Conservation (phyloP, 1,284 basidiomycete species). For the Pseudozyma thailandica region DNA sequence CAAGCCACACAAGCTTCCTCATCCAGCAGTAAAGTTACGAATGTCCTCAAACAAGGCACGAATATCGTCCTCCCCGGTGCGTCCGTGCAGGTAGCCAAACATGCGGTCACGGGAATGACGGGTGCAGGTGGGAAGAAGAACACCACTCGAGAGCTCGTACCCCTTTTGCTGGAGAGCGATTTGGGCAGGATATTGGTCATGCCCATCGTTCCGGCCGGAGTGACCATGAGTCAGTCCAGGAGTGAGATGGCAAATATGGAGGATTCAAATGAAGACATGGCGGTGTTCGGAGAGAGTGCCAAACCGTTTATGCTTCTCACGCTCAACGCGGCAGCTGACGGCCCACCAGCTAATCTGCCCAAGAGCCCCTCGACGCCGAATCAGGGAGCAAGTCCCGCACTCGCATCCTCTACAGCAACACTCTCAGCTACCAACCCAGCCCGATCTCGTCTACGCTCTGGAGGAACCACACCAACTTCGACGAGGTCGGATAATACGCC, state of each 20-base stretch:
- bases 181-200: constrained; percentile 35
- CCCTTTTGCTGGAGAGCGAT: constrained; percentile 39
- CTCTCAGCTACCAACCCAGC: constrained; percentile 21
- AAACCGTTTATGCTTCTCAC: constrained; percentile 48
- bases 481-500: constrained; percentile 16
- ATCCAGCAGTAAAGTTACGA: not conserved
- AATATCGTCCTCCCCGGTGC: constrained; percentile 22
- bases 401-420: constrained; percentile 24
- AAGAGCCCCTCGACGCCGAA: constrained; percentile 11
- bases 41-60: not conserved
- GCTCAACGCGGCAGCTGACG: constrained; percentile 26
- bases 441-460: constrained; percentile 30
- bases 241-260: constrained; percentile 12
- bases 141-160: constrained; percentile 17
- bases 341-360: not conserved
- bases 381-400: constrained; percentile 1
- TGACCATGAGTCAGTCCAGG: constrained; percentile 7
- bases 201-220: constrained; percentile 25
- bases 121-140: constrained; percentile 1
- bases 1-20: constrained; percentile 14
- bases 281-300: not conserved
- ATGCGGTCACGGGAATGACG: constrained; percentile 16
- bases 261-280: constrained; percentile 10
- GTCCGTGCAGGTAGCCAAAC: constrained; percentile 22
- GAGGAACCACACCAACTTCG: constrained; percentile 35